Base-by-base conservation (phyloP, 164 flowering plant genomes). In the Vitis cinerea region DNA sequence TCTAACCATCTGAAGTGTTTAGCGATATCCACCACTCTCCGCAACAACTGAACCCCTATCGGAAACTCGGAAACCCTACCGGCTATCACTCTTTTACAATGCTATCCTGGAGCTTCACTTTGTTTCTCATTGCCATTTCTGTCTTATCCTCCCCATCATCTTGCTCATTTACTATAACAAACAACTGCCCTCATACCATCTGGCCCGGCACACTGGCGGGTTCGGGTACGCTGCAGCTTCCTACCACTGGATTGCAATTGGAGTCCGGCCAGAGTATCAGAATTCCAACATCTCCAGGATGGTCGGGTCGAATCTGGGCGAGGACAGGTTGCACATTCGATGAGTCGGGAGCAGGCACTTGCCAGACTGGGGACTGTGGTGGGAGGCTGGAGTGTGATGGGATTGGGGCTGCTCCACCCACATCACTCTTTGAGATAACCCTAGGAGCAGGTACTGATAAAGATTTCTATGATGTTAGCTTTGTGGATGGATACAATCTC, bases 251-350 rank as follows among this genome's bases (percentile, higher is more conserved):
- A 51, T 91, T 93, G 65, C 78, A 50, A 30, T 50, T 93, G 53
- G 84, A 83, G 31, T 63, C 90, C 0, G 92, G 92, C 7, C 67
- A 72, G 53, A 84, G 77, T 50, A 69, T 75, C 19, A 61, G 61
- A 2, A 72, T 89, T 44, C 70, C 82, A 2, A 23, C 80, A 0
- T 54, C 62, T 61, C 84, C 88, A 3, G 93, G 90, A 8, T 93
- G 97, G 97, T 88, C 97, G 0, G 98, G 98, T 6, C 72, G 97
- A 17, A 82, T 93, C 4, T 93, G 94, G 97, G 97, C 83, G 0
- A 78, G 98, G 72, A 91, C 95, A 0, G 92, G 91, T 2, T 91
- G 98, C 84, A 70, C 31, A 0, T 93, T 91, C 44, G 90, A 87
- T 58, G 76, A 53, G 47, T 50, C 77, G 0, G 97, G 93, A 9